Percentiles rank a stretch among this genome's conserved stretches.
Evolutionary conservation across 2,329 filamentous ascomycete genomes (phyloP).

Genomic region (Aureobasidium melanogenum): DNA sequence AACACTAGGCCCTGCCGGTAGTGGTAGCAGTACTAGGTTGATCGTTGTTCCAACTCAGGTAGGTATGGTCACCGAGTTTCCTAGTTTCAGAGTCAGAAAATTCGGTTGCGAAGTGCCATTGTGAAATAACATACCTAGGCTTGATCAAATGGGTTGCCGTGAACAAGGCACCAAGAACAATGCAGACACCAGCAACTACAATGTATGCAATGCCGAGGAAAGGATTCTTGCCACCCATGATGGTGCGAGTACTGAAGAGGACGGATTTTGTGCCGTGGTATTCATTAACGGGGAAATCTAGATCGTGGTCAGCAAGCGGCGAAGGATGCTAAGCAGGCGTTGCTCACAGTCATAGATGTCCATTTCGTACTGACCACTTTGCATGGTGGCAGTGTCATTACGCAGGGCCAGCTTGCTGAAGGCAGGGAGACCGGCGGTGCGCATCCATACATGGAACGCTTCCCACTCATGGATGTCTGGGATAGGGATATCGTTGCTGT

Average conservation of each 20-base stretch:
- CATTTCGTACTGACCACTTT: constrained; percentile 63
- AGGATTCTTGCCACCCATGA: constrained; percentile 90
- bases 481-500: constrained; percentile 59
- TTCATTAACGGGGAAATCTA: constrained; percentile 69
- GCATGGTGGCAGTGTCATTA: constrained; percentile 65
- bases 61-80: constrained; percentile 96
- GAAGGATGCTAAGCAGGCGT: background rate
- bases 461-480: constrained; percentile 69
- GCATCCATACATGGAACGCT: constrained; percentile 97
- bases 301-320: background rate
- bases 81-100: constrained; percentile 35
- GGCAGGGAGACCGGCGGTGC: constrained; percentile 82
- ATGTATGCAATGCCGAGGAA: constrained; percentile 96
- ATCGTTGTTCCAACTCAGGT: constrained; percentile 88
- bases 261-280: constrained; percentile 88
- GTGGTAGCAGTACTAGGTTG: constrained; percentile 48
- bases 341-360: constrained; percentile 69
- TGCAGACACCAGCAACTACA: constrained; percentile 86
- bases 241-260: constrained; percentile 77
- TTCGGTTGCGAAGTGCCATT: background rate
- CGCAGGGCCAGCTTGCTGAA: constrained; percentile 90
- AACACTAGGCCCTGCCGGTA: constrained; percentile 30
- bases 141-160: constrained; percentile 84
- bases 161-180: constrained; percentile 80
- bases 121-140: constrained; percentile 56